Conservation (phyloP, 2,329 filamentous ascomycete genomes). For the Colletotrichum gloeosporioides region DNA sequence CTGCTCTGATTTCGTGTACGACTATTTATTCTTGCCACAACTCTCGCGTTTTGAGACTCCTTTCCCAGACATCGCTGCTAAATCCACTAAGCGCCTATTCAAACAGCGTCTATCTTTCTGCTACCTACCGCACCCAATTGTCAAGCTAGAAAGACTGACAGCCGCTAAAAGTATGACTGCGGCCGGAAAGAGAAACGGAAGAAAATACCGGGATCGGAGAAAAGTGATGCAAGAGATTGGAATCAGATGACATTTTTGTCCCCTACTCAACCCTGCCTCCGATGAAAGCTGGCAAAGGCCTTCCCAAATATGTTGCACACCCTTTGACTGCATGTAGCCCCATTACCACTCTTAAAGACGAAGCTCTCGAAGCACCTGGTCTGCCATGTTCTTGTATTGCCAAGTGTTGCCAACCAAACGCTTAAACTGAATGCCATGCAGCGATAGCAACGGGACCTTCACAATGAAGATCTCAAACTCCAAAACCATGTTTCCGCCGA, state of each 20-base stretch:
- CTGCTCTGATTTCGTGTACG: not conserved
- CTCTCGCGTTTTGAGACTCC: not conserved
- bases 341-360: slow-evolving; percentile 61
- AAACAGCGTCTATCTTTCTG: not conserved
- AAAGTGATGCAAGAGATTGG: not conserved
- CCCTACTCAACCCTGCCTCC: not conserved
- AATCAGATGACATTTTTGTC: not conserved
- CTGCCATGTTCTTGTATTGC: slow-evolving; percentile 99
- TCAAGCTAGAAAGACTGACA: not conserved
- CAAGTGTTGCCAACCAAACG: slow-evolving; percentile 93
- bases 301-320: not conserved
- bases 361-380: slow-evolving; percentile 88
- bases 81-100: not conserved
- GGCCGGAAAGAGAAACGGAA: not conserved
- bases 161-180: not conserved
- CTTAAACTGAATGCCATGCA: slow-evolving; percentile 98
- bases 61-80: not conserved
- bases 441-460: slow-evolving; percentile 89
- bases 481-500: slow-evolving; percentile 82
- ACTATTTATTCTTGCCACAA: not conserved
- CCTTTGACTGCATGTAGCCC: not conserved
- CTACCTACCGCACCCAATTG: not conserved
- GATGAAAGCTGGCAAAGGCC: not conserved
- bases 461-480: slow-evolving; percentile 97
- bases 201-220: not conserved